phyloP scores from a whole-genome alignment of 805 yeast genomes.

The Yamadazyma sp. region DNA sequence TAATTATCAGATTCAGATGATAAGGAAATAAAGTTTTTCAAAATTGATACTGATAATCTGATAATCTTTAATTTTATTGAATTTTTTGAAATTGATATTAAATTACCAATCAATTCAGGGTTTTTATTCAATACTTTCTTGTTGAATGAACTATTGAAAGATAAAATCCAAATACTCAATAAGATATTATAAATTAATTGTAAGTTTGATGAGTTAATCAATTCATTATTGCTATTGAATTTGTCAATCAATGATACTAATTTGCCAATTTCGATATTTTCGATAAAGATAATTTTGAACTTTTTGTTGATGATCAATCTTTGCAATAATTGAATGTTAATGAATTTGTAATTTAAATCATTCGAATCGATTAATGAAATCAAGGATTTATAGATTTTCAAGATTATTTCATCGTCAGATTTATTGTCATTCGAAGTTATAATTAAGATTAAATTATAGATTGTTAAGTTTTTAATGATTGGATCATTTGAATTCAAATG shows the following conservation, averaged over 20 bases:
- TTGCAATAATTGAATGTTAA: conserved; percentile 61
- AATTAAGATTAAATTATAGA: conserved; percentile 52
- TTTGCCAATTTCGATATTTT: conserved; percentile 28
- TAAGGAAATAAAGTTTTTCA: conserved; percentile 55
- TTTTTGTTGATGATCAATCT: conserved; percentile 54
- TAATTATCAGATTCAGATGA: conserved; percentile 29
- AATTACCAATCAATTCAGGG: conserved; percentile 51
- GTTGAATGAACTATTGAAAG: conserved; percentile 63
- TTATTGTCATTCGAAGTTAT: conserved; percentile 34
- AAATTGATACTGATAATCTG: conserved; percentile 73
- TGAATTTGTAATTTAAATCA: conserved; percentile 52
- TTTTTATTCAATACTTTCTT: conserved; percentile 47
- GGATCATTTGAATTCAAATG: conserved; percentile 55
- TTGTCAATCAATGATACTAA: conserved; percentile 17
- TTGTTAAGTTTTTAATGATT: conserved; percentile 52
- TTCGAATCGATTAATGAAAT: conserved; percentile 26
- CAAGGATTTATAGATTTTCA: conserved; percentile 36
- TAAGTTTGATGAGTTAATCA: conserved; percentile 44
- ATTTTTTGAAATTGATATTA: conserved; percentile 60
- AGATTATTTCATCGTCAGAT: conserved; percentile 37
- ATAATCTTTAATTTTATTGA: conserved; percentile 92
- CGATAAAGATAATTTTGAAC: conserved; percentile 49
- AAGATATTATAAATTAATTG: conserved; percentile 83
- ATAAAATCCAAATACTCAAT: conserved; percentile 78
- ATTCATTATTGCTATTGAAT: conserved; percentile 10